phyloP scores from a whole-genome alignment of 345 rosid species.

The Turritis glabra region DNA sequence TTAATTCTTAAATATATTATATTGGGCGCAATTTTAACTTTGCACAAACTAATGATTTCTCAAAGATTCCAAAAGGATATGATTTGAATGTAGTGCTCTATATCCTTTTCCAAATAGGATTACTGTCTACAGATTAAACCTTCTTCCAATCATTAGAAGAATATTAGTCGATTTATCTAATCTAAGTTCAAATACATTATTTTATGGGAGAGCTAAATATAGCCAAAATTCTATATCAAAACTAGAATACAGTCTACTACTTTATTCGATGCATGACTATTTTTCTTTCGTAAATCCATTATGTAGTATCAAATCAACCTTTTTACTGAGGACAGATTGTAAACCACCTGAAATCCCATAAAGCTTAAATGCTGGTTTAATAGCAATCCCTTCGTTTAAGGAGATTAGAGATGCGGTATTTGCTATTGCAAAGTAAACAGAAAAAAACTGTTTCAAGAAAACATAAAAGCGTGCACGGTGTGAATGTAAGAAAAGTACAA shows the following conservation, averaged over 20 bases:
- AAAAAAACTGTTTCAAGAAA: too few species aligned
- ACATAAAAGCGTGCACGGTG: background rate
- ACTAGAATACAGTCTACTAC: background rate
- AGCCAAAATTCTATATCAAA: too few species aligned
- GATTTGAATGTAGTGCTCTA: constrained; percentile 3
- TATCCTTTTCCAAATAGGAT: background rate
- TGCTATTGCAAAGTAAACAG: too few species aligned
- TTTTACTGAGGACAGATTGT: too few species aligned
- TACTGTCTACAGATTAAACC: background rate
- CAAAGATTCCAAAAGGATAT: constrained; percentile 7
- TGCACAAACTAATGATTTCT: constrained; percentile 7
- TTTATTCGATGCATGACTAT: background rate
- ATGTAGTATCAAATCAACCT: too few species aligned
- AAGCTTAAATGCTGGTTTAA: too few species aligned
- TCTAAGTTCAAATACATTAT: background rate
- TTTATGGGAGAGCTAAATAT: background rate
- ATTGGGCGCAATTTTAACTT: background rate
- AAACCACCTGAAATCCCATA: too few species aligned
- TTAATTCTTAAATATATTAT: background rate
- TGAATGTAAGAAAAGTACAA: background rate
- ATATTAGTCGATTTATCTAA: background rate
- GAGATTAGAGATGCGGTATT: too few species aligned
- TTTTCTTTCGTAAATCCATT: background rate
- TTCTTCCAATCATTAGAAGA: constrained; percentile 8
- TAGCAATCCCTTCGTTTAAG: too few species aligned